Percentiles rank a stretch among this genome's conserved stretches.
Evolutionary conservation across 345 rosid genomes (phyloP).

Genomic region (Eucalyptus curtisii): DNA sequence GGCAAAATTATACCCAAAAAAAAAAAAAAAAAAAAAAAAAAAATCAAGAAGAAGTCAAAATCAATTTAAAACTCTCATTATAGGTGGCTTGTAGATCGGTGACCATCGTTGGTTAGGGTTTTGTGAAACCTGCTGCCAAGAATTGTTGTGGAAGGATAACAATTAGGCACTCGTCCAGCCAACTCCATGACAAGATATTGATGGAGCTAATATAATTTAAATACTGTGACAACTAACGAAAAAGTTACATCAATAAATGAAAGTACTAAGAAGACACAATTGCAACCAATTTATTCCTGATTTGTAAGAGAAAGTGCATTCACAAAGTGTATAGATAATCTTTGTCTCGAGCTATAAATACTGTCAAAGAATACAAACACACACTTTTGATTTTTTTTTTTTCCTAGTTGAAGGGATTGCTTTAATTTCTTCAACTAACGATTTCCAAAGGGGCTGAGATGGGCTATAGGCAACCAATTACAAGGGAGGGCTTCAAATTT

Average conservation of each 20-base stretch:
- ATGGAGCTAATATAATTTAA: not conserved
- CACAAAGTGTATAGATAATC: not conserved
- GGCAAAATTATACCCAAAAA: rapidly evolving
- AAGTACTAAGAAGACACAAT: not conserved
- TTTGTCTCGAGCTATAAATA: not conserved
- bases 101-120: not conserved
- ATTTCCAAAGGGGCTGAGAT: too few relatives aligned
- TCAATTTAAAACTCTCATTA: too few relatives aligned
- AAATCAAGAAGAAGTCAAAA: too few relatives aligned
- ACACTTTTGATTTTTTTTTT: not conserved
- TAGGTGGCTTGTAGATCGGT: rapidly evolving
- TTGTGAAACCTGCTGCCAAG: rapidly evolving
- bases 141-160: not conserved
- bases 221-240: not conserved
- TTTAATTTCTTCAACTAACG: not conserved
- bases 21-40: too few relatives aligned
- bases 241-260: not conserved
- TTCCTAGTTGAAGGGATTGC: rapidly evolving
- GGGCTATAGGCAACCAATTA: too few relatives aligned
- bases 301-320: not conserved
- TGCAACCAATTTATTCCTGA: not conserved
- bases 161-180: rapidly evolving
- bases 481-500: too few relatives aligned
- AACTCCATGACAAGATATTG: not conserved
- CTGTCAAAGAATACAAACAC: not conserved